Conservation (phyloP, 164 flowering plant genomes). For the Santalum album region DNA sequence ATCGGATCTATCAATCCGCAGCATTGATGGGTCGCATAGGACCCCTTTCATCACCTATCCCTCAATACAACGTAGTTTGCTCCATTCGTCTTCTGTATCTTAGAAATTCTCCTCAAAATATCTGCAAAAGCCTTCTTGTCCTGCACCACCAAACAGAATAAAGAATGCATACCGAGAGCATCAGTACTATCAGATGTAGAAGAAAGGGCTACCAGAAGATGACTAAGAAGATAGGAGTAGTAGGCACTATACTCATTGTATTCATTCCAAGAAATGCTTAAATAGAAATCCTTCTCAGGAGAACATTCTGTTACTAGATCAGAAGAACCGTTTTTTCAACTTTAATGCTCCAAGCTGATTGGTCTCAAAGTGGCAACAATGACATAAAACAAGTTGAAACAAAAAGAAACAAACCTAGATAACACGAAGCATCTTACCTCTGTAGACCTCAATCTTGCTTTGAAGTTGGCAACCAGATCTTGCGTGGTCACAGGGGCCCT, state of each 20-base stretch:
- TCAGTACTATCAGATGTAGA: too few relatives aligned
- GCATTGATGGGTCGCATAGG: too few relatives aligned
- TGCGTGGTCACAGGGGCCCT: conserved; percentile 70
- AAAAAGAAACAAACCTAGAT: not conserved
- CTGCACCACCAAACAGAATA: conserved; percentile 28
- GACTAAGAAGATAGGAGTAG: not conserved
- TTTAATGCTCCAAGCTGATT: too few relatives aligned
- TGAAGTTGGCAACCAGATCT: conserved; percentile 81
- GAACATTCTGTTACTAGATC: too few relatives aligned
- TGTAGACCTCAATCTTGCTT: conserved; percentile 45
- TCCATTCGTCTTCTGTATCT: conserved; percentile 69
- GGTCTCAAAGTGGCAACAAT: too few relatives aligned
- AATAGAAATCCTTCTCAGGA: too few relatives aligned
- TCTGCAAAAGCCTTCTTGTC: conserved; percentile 77
- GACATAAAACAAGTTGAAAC: not conserved
- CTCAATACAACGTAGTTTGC: conserved; percentile 66
- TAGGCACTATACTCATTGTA: too few relatives aligned
- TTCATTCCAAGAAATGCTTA: too few relatives aligned
- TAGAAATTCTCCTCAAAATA: conserved; percentile 67
- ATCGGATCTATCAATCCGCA: too few relatives aligned
- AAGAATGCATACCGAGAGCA: too few relatives aligned
- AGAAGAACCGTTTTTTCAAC: too few relatives aligned
- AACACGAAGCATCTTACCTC: conserved; percentile 42
- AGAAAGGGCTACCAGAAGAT: too few relatives aligned
- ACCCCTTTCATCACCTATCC: conserved; percentile 25